Evolutionary conservation across 495 filamentous ascomycete species (phyloP), one percentile per base, ranked within the genome.

Genomic region (Neurospora hispaniola): DNA sequence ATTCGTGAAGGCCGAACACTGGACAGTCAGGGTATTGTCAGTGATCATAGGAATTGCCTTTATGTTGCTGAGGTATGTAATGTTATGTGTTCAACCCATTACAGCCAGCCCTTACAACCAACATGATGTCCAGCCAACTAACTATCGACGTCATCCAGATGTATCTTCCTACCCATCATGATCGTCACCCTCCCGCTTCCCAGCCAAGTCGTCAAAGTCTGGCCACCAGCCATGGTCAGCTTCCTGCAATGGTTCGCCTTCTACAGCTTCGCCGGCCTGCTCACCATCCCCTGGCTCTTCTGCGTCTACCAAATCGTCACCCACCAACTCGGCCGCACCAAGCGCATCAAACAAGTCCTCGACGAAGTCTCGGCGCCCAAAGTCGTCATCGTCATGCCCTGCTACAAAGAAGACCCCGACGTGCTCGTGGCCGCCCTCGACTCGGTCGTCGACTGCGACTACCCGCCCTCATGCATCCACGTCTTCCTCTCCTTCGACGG

Each of bases 401-500:
- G 94, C 76, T 98, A 97, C 83, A 97, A 97, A 79, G 96, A 99
- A 80, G 89, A 92, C 9, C 92, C 94, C 3, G 91, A 91, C 0
- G 85, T 96, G n/a, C 82, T 98, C 73, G 85, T 98, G 70, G 92
- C 93, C 41, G 96, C 96, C 4, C 88, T 98, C 70, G 90, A 97
- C 80, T 98, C 95, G 1, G 91, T 98, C 14, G 94, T 97, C 31
- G 91, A 95, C 75, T 96, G 94, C 83, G 95, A 98, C 72, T 99
- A 99, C 76, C 96, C 96, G 27, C 88, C 94, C 11, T 90, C 91
- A 10, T 98, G 96, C 80, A 91, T 98, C 62, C 96, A 99, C 80
- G 90, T 99, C 11, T 99, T 99, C 81, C 88, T 99, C 7, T 98
- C 95, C 0, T 99, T 97, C 78, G 96, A 99, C 77, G 96, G 96